Evolutionary conservation across 2,329 filamentous ascomycete species (phyloP), one percentile per base, ranked within the genome.

Genomic region (Chrysosporium queenslandicum): DNA sequence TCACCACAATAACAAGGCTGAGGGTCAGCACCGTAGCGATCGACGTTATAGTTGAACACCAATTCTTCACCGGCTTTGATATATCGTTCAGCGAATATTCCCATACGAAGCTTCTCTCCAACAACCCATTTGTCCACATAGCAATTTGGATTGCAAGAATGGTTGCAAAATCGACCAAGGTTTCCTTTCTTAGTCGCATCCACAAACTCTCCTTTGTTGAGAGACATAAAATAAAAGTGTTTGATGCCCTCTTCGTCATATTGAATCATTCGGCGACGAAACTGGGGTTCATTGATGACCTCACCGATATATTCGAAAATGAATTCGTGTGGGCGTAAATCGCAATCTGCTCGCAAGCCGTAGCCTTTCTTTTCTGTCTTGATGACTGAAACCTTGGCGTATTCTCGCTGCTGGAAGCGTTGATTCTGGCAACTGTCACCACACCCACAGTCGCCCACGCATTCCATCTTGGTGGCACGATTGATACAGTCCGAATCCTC

Each of bases 121-220:
- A 98, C 89, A 54, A 97, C 90, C 92, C 92, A 98, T 73, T 98
- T 98, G 77, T 98, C 92, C 58, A 98, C 91, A 69, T 94, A 97
- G 71, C 90, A 97, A 66, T 98, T 98, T 16, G 92, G 92, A 67
- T 92, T 95, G 77, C 92, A 98, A 7, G 92, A 97, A 68, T 98
- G 92, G 64, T 98, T 98, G 79, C 92, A 98, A 66, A 98, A 98
- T 27, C 92, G 84, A 48, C 90, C 92, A 4, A 98, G 79, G 60
- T 97, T 97, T 47, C 92, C 92, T 67, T 88, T 94, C 66, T 92
- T 94, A 8, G 92, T 98, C 20, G 92, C 92, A 71, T 98, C 92
- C 54, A 98, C 89, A 65, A 97, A 98, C 68, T 97, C 92, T 63
- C 83, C 87, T 68, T 94, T 94, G 65, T 82, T 94, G 56, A 98